Conservation (phyloP, 805 yeast species). For the Geotrichum ghanense region DNA sequence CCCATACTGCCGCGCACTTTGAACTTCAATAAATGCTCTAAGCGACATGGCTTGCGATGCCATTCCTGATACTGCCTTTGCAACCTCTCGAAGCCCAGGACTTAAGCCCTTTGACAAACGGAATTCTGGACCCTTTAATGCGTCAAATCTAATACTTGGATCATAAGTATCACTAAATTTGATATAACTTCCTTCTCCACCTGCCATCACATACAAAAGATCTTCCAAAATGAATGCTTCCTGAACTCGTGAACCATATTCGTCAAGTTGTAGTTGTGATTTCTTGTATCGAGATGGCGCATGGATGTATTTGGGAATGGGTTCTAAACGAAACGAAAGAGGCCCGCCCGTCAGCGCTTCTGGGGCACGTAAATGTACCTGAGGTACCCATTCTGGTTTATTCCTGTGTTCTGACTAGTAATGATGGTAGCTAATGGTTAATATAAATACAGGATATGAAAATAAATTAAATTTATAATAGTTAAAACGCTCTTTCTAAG, state of each 20-base stretch:
- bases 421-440: too few species aligned
- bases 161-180: constrained; percentile 54
- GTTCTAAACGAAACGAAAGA: not conserved
- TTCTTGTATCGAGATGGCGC: not conserved
- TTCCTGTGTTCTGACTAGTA: not conserved
- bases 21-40: constrained; percentile 46
- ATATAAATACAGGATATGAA: too few species aligned
- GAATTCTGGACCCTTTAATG: constrained; percentile 63
- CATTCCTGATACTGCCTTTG: constrained; percentile 44
- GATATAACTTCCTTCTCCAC: constrained; percentile 63
- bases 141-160: constrained; percentile 31
- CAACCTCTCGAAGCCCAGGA: constrained; percentile 57
- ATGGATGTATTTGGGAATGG: not conserved
- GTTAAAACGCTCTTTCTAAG: too few species aligned
- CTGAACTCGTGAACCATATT: constrained; percentile 28
- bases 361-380: not conserved
- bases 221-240: constrained; percentile 68
- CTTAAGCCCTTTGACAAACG: constrained; percentile 63
- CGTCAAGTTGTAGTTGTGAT: constrained; percentile 3
- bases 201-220: constrained; percentile 48
- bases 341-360: not conserved
- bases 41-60: constrained; percentile 59
- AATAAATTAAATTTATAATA: too few species aligned
- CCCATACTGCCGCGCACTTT: constrained; percentile 49
- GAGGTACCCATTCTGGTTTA: not conserved